Evolutionary conservation across 2,329 filamentous ascomycete species (phyloP).

Genomic region (Diaporthe sp.): DNA sequence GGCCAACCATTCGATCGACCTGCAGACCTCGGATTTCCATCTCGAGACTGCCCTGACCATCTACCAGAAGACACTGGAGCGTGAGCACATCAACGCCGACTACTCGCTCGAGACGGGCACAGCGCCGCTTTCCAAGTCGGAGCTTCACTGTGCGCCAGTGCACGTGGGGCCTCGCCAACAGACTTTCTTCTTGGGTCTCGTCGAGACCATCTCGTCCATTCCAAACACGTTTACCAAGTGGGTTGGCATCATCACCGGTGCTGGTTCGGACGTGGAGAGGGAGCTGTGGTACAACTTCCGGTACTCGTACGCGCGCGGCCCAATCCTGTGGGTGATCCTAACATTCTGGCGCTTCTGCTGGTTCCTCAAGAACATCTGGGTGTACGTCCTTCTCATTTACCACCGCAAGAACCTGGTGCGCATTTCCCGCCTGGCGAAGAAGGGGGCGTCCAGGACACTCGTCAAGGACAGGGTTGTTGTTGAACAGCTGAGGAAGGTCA

Average conservation of each 20-base stretch:
- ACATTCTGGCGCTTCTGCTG: conserved; percentile 46
- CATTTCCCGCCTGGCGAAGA: conserved; percentile 46
- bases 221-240: conserved; percentile 45
- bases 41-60: conserved; percentile 40
- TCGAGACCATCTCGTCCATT: conserved; percentile 37
- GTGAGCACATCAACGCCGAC: conserved; percentile 36
- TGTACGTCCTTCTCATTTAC: conserved; percentile 46
- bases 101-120: conserved; percentile 36
- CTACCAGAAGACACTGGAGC: conserved; percentile 36
- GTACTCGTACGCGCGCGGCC: conserved; percentile 39
- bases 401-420: conserved; percentile 46
- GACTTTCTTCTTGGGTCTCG: conserved; percentile 33
- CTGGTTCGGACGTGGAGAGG: conserved; percentile 47
- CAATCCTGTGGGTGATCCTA: conserved; percentile 42
- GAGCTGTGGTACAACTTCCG: conserved; percentile 48
- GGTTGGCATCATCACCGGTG: conserved; percentile 47
- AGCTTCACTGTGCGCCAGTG: conserved; percentile 36
- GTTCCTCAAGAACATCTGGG: conserved; percentile 45
- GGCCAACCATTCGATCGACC: conserved; percentile 38
- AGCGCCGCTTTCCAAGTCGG: conserved; percentile 31
- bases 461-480: conserved; percentile 43
- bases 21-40: conserved; percentile 44
- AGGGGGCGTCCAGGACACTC: conserved; percentile 44
- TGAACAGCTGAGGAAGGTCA: conserved; percentile 43
- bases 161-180: conserved; percentile 28